Evolutionary conservation across 345 rosid genomes (phyloP).

Genomic region (Dimocarpus longan): DNA sequence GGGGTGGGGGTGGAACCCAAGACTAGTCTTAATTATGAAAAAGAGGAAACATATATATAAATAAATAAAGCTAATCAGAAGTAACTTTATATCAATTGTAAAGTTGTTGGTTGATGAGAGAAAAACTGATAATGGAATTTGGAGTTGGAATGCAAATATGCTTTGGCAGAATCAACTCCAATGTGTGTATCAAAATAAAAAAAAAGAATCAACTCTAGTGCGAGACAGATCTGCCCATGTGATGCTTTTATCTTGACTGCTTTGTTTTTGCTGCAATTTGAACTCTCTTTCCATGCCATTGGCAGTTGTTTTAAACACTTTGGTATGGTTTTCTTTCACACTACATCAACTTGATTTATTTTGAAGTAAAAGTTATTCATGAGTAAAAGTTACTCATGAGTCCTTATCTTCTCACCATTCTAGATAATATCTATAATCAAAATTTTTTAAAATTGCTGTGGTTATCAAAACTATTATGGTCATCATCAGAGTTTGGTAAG

Average conservation of each 20-base stretch:
- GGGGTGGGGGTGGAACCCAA: constrained; percentile 33
- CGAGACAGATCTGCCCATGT: constrained; percentile 30
- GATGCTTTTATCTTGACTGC: constrained; percentile 13
- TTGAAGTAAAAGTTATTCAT: too few relatives aligned
- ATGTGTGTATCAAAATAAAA: too few relatives aligned
- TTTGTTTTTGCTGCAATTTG: neutral
- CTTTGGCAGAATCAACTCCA: neutral
- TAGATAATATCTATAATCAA: too few relatives aligned
- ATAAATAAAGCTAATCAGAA: neutral
- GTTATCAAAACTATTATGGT: too few relatives aligned
- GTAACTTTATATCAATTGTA: constrained; percentile 2
- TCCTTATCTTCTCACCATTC: too few relatives aligned
- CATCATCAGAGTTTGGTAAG: too few relatives aligned
- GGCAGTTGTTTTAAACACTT: neutral
- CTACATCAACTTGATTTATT: too few relatives aligned
- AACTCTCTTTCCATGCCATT: neutral
- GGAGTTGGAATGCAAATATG: constrained; percentile 1
- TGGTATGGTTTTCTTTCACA: too few relatives aligned
- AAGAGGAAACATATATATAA: neutral
- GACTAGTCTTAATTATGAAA: constrained; percentile 6
- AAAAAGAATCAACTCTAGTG: neutral
- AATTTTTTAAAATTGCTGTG: too few relatives aligned
- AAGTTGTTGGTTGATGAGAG: neutral
- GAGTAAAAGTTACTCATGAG: too few relatives aligned
- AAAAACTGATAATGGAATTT: neutral